Conservation (phyloP, 139 green algal genomes). For the Closterium sp. region DNA sequence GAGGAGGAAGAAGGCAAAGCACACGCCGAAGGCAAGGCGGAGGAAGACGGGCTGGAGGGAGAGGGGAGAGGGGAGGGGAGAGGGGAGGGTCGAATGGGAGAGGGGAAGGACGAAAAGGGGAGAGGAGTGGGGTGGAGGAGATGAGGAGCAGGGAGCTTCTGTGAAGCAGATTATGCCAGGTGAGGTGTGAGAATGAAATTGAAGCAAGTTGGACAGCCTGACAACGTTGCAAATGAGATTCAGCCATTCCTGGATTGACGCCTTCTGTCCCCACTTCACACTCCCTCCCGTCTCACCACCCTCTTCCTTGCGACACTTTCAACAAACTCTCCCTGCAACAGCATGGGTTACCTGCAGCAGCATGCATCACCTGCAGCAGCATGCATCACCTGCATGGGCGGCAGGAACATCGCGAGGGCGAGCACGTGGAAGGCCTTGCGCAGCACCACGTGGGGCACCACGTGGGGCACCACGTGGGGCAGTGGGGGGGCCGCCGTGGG, state of each 20-base stretch:
- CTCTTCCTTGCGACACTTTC: neutral
- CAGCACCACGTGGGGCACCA: neutral
- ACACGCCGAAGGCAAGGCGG: neutral
- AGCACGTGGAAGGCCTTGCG: neutral
- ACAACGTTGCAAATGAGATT: no score
- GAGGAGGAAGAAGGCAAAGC: neutral
- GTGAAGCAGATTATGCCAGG: no score
- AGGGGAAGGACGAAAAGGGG: neutral
- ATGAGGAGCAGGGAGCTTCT: no score
- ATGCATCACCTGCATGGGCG: neutral
- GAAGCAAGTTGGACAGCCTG: no score
- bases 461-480: neutral
- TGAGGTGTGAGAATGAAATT: no score
- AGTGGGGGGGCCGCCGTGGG: neutral
- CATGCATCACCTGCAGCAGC: no score
- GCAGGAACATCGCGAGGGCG: neutral
- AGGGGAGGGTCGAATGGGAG: neutral
- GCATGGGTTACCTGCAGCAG: no score
- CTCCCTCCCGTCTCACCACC: neutral
- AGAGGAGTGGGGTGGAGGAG: neutral
- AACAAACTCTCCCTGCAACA: neutral
- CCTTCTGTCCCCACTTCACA: neutral
- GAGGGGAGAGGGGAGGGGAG: no score
- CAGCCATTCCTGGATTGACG: no score
- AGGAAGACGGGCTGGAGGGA: neutral